Conservation (phyloP, 1,139 yeast genomes). For the Debaryomyces singareniensis region DNA sequence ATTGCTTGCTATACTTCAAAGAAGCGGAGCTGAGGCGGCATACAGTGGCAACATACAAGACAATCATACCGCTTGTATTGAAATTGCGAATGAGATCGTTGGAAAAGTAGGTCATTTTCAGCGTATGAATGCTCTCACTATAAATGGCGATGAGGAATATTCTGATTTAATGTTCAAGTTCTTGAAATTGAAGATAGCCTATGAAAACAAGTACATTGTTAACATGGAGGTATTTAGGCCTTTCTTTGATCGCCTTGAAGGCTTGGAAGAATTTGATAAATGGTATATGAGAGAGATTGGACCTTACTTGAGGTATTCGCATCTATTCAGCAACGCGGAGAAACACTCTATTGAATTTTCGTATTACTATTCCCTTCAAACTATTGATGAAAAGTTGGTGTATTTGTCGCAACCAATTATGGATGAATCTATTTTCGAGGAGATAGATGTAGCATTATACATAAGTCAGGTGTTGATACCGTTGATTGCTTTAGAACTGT, state of each 20-base stretch:
- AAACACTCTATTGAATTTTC: constrained; percentile 4
- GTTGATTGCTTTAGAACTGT: neutral
- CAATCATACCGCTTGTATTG: too few species aligned
- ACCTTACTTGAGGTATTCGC: constrained; percentile 29
- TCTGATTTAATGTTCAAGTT: too few species aligned
- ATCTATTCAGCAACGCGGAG: constrained; percentile 16
- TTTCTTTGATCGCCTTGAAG: constrained; percentile 11
- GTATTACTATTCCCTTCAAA: constrained; percentile 9
- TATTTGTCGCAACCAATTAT: constrained; percentile 1
- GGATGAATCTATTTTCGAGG: constrained; percentile 9
- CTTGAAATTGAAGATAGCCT: constrained; percentile 12
- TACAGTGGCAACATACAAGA: too few species aligned
- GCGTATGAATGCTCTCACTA: too few species aligned
- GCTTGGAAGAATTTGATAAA: constrained; percentile 13
- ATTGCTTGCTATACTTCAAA: too few species aligned
- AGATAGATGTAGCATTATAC: constrained; percentile 2
- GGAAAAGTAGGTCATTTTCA: too few species aligned
- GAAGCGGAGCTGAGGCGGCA: too few species aligned
- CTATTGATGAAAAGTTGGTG: constrained; percentile 9
- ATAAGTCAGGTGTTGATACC: neutral
- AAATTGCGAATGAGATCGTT: too few species aligned
- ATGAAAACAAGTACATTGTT: constrained; percentile 14
- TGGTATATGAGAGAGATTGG: constrained; percentile 25
- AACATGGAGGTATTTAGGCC: constrained; percentile 11
- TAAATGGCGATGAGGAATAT: too few species aligned